Evolutionary conservation across 2,329 filamentous ascomycete species (phyloP).

Genomic region (Clonostachys byssicola): DNA sequence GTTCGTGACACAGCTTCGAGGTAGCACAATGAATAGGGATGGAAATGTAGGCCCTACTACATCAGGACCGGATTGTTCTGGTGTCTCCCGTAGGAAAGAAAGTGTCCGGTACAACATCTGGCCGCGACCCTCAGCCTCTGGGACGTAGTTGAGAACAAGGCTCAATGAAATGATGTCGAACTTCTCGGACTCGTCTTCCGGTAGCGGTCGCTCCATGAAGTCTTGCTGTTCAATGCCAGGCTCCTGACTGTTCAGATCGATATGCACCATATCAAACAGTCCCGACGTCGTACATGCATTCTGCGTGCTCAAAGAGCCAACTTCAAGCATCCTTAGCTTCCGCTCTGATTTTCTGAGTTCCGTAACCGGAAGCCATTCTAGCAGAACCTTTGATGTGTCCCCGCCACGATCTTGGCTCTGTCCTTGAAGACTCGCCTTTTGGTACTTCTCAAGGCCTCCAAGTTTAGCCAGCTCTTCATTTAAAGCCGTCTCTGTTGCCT

Average conservation of each 20-base stretch:
- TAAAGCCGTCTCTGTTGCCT: slow-evolving; percentile 28
- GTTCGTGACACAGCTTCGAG: slow-evolving; percentile 82
- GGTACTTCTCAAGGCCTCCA: slow-evolving; percentile 60
- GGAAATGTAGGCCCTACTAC: slow-evolving; percentile 44
- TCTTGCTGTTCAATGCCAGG: slow-evolving; percentile 81
- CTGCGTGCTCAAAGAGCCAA: slow-evolving; percentile 78
- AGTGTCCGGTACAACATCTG: slow-evolving; percentile 79
- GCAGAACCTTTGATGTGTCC: slow-evolving; percentile 60
- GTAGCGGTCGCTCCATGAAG: slow-evolving; percentile 85
- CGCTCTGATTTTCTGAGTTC: slow-evolving; percentile 14
- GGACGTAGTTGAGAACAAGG: slow-evolving; percentile 91
- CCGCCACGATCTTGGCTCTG: slow-evolving; percentile 63
- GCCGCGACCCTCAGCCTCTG: slow-evolving; percentile 69
- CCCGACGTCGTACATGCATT: slow-evolving; percentile 79
- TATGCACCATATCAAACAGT: slow-evolving; percentile 71
- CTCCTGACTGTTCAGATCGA: slow-evolving; percentile 86
- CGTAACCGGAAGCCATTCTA: slow-evolving; percentile 52
- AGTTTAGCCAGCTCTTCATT: slow-evolving; percentile 49
- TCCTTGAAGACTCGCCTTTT: slow-evolving; percentile 64
- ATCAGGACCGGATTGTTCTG: slow-evolving; percentile 3
- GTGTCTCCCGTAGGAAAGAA: slow-evolving; percentile 53
- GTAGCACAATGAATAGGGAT: slow-evolving; percentile 82
- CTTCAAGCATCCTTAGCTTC: slow-evolving; percentile 70
- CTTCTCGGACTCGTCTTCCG: slow-evolving; percentile 50
- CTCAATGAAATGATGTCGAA: slow-evolving; percentile 93